These are phyloP conservation scores for Fusarium sp. DNA, from an alignment of 2,329 filamentous ascomycete species.

Conservation along the genomic window DNA sequence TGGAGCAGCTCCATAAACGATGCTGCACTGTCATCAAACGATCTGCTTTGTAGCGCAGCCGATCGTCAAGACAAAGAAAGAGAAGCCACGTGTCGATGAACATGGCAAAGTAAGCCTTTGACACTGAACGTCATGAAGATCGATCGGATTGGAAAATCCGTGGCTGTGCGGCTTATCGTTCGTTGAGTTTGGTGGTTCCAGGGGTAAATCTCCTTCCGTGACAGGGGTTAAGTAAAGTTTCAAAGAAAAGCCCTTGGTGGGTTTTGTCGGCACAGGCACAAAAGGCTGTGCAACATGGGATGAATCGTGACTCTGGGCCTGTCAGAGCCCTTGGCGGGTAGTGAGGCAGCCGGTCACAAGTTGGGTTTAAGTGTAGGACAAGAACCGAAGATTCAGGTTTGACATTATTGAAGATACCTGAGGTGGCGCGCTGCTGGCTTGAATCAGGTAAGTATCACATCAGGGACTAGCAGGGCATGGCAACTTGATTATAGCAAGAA, in stretches of 20 bases:
- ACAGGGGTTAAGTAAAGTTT: conserved; percentile 37
- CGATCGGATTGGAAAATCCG: background rate
- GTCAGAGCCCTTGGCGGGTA: conserved; percentile 22
- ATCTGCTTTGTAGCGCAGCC: conserved; percentile 6
- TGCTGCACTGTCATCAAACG: conserved; percentile 30
- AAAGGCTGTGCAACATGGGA: conserved; percentile 39
- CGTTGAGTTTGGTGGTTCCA: conserved; percentile 23
- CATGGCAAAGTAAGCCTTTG: background rate
- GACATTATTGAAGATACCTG: background rate
- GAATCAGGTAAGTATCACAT: background rate
- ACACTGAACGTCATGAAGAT: background rate
- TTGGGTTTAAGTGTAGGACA: conserved; percentile 7
- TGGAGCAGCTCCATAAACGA: conserved; percentile 28
- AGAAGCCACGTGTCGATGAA: conserved; percentile 26
- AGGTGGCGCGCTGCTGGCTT: background rate
- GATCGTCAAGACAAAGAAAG: conserved; percentile 19
- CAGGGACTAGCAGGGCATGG: background rate
- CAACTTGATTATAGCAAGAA: background rate
- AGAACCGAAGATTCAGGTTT: conserved; percentile 12
- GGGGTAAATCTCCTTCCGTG: conserved; percentile 26
- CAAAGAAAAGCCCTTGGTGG: conserved; percentile 22
- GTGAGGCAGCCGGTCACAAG: conserved; percentile 36
- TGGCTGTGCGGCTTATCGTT: background rate
- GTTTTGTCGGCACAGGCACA: conserved; percentile 1
- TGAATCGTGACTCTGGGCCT: conserved; percentile 30